Evolutionary conservation across 768 basidiomycete species (phyloP).

Genomic region (Lentinula lateritia): DNA sequence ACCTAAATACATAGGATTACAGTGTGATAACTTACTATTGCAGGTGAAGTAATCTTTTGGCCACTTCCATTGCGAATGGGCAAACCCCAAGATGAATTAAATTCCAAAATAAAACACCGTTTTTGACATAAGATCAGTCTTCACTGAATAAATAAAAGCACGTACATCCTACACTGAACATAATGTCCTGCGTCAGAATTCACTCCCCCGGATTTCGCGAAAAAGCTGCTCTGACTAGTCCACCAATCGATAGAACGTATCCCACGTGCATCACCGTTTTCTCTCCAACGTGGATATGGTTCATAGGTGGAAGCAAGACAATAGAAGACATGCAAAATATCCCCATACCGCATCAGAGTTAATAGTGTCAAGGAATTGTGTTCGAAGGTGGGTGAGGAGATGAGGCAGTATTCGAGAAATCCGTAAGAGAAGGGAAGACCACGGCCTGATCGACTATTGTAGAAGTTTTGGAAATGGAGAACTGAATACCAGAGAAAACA

Average conservation of each 20-base stretch:
- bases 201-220: slow-evolving; percentile 13
- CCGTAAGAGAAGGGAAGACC: slow-evolving; percentile 23
- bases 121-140: neutral
- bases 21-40: slow-evolving; percentile 3
- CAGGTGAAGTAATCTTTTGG: slow-evolving; percentile 5
- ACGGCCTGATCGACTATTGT: neutral
- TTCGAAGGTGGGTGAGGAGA: slow-evolving; percentile 14
- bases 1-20: too few relatives aligned
- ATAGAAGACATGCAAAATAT: slow-evolving; percentile 20
- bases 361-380: slow-evolving; percentile 12
- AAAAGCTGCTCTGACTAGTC: slow-evolving; percentile 22
- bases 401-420: slow-evolving; percentile 19
- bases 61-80: slow-evolving; percentile 12
- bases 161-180: slow-evolving; percentile 22
- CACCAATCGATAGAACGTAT: slow-evolving; percentile 14
- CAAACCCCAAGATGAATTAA: slow-evolving; percentile 1
- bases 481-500: slow-evolving; percentile 18
- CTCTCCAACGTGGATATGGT: slow-evolving; percentile 16
- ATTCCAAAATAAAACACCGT: slow-evolving; percentile 8
- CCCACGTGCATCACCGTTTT: slow-evolving; percentile 17
- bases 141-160: slow-evolving; percentile 6
- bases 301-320: slow-evolving; percentile 16
- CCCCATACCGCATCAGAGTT: slow-evolving; percentile 21
- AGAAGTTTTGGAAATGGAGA: neutral
- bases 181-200: slow-evolving; percentile 18